Conservation (phyloP, 495 filamentous ascomycete species). For the Talaromyces proteolyticus region DNA sequence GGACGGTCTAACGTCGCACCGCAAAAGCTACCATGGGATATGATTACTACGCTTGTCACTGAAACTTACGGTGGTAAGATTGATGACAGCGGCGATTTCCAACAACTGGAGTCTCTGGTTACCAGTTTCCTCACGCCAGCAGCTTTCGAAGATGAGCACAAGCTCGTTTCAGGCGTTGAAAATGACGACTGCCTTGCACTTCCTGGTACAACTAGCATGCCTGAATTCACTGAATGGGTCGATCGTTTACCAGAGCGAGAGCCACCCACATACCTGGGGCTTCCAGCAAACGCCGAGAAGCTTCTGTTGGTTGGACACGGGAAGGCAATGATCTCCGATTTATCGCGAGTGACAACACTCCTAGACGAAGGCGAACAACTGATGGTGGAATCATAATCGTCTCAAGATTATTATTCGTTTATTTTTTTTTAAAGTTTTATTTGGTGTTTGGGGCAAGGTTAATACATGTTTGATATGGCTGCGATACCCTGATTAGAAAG, state of each 20-base stretch:
- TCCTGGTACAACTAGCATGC: conserved; percentile 72
- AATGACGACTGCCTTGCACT: conserved; percentile 62
- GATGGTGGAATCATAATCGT: conserved; percentile 56
- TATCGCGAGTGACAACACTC: conserved; percentile 75
- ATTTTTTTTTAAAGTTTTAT: conserved; percentile 5
- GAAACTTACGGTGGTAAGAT: conserved; percentile 98
- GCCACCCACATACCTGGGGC: conserved; percentile 91
- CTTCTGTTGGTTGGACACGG: conserved; percentile 87
- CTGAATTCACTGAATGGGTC: conserved; percentile 89
- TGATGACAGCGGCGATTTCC: conserved; percentile 85
- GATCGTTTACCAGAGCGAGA: conserved; percentile 89
- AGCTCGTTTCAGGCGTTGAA: conserved; percentile 65
- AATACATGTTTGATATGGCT: background rate
- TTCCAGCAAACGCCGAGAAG: conserved; percentile 97
- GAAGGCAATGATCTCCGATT: conserved; percentile 74
- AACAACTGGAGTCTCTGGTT: conserved; percentile 64
- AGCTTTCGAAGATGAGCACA: conserved; percentile 88
- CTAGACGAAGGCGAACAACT: conserved; percentile 93
- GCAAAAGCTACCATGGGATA: conserved; percentile 91
- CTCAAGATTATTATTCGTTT: background rate
- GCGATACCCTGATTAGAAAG: background rate
- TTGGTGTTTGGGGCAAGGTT: background rate
- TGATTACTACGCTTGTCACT: conserved; percentile 85
- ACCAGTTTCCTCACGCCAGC: conserved; percentile 70
- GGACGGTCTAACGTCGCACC: conserved; percentile 89